Percentiles rank a stretch among this genome's conserved stretches.
Evolutionary conservation across 768 basidiomycete genomes (phyloP).

Genomic region (Leccinum subtestaceum): DNA sequence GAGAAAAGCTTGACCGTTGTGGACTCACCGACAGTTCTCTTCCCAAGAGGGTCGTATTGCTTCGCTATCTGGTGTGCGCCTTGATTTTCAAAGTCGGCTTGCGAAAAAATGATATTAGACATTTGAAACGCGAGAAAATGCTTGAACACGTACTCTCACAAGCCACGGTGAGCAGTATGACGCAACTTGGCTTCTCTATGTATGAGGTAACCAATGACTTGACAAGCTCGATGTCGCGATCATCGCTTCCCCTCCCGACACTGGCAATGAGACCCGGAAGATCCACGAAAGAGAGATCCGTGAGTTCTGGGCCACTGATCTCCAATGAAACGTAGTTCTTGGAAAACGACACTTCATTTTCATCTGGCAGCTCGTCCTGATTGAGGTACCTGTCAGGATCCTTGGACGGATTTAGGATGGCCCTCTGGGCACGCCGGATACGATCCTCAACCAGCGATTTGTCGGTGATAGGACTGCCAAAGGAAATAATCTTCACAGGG

Average conservation of each 20-base stretch:
- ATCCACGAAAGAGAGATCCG: constrained; percentile 65
- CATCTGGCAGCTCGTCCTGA: constrained; percentile 6
- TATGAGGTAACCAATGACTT: constrained; percentile 55
- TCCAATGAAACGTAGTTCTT: constrained; percentile 54
- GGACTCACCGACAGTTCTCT: constrained; percentile 63
- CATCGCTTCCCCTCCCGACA: constrained; percentile 46
- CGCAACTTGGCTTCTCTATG: constrained; percentile 64
- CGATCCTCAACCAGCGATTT: constrained; percentile 60
- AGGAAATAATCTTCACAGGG: constrained; percentile 38
- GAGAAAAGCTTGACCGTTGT: constrained; percentile 46
- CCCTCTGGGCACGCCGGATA: constrained; percentile 62
- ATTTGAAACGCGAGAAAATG: constrained; percentile 10
- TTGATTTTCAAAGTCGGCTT: constrained; percentile 83
- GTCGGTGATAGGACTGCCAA: constrained; percentile 48
- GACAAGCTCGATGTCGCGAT: constrained; percentile 59
- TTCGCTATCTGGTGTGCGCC: constrained; percentile 68
- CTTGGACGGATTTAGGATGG: constrained; percentile 57
- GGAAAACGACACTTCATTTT: constrained; percentile 43
- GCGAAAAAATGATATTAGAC: constrained; percentile 39
- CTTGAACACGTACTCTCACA: constrained; percentile 25
- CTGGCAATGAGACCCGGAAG: constrained; percentile 64
- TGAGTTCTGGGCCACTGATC: constrained; percentile 57
- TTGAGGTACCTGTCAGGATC: constrained; percentile 17
- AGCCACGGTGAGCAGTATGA: constrained; percentile 66
- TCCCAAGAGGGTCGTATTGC: constrained; percentile 55